Base-by-base conservation (phyloP, 2,329 filamentous ascomycete species). In the Raffaelea arxii region DNA sequence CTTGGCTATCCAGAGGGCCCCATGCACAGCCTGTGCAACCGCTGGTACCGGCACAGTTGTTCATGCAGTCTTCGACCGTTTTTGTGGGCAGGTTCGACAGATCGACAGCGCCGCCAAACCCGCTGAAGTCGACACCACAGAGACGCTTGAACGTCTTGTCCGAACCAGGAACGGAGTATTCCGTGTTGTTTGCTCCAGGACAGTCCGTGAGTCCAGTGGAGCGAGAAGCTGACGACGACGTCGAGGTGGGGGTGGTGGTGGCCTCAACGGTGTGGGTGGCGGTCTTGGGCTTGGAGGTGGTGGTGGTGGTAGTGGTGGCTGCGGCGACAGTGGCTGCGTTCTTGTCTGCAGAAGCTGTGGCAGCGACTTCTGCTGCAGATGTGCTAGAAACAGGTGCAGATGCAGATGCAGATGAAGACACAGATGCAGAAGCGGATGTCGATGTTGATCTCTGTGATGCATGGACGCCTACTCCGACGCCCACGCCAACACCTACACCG, bases 61-160 rank as follows among this genome's bases (percentile, higher is more conserved):
- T 55, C 55, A 68, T 67, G 50, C 65, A 68, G 36, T 65, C 63
- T 19, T 59, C 53, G 52, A 65, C 61, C 48, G 52, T 64, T 43
- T 55, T 54, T 1, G 65, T 64, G 18, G 51, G 55, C 11, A 64
- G 55, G 25, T 62, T 46, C 4, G 47, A 41, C 4, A 60, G 44
- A 38, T 61, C 59, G 16, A 54, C 54, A 32, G 65, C 64, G n/a
- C 56, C 55, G 18, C 51, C 54, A 2, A 48, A 49, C n/a, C 63
- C 62, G 49, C 58, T 63, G 54, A 68, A 71, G 56, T 74, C 70
- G 46, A 71, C 54, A 25, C 68, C 70, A 55, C 70, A 74, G 18
- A 67, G 44, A 6, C 66, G 68, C 21, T 65, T 52, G 58, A 74
- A 74, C 9, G 49, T 55, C 50, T 64, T 66, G 7, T 62, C 54